Conservation (phyloP, 768 basidiomycete species). For the Neoboletus brunneissimus region DNA sequence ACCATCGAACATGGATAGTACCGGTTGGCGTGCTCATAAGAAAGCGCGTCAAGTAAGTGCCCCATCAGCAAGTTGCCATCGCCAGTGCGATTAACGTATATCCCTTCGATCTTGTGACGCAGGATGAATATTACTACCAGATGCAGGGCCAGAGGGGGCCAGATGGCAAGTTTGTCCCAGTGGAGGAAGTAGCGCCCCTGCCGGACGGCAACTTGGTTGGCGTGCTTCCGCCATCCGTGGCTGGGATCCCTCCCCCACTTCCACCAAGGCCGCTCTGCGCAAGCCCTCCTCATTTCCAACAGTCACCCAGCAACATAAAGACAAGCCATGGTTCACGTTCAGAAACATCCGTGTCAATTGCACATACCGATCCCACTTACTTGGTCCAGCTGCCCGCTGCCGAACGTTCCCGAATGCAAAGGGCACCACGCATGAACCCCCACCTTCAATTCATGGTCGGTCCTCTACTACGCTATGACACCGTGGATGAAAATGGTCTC, state of each 20-base stretch:
- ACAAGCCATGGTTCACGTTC: conserved; percentile 29
- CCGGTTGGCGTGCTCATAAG: conserved; percentile 72
- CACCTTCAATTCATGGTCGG: conserved; percentile 91
- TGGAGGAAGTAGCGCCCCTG: conserved; percentile 58
- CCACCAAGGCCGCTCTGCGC: conserved; percentile 39
- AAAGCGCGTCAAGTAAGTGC: conserved; percentile 53
- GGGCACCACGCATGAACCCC: conserved; percentile 70
- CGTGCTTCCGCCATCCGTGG: conserved; percentile 42
- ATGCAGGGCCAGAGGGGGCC: conserved; percentile 38
- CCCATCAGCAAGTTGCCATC: neutral
- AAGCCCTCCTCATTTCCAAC: conserved; percentile 5
- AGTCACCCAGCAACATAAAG: conserved; percentile 19
- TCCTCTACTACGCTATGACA: conserved; percentile 87
- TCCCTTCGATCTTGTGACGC: conserved; percentile 19
- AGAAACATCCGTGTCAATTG: conserved; percentile 1
- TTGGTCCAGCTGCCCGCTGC: conserved; percentile 55
- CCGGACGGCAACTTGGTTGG: conserved; percentile 57
- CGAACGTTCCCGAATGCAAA: conserved; percentile 60
- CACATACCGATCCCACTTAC: conserved; percentile 26
- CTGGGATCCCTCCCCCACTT: conserved; percentile 39
- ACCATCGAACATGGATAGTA: conserved; percentile 56
- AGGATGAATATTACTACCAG: conserved; percentile 32
- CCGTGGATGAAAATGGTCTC: conserved; percentile 67
- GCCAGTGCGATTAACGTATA: neutral
- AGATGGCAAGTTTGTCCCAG: conserved; percentile 51